phyloP scores from a whole-genome alignment of 306 rosid species.

The Cucumis cinereus region DNA sequence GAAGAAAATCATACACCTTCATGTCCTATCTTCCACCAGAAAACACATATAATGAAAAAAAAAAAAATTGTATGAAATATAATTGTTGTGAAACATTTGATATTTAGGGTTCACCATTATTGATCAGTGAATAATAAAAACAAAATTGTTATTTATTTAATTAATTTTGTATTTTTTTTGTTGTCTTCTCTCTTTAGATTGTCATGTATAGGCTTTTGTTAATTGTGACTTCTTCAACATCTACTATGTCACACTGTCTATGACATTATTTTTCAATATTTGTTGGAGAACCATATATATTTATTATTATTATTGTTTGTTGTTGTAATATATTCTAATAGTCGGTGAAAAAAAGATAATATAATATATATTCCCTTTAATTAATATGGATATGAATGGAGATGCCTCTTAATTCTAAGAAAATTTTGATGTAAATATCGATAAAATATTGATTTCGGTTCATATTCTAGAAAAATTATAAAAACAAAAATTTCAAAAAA shows the following conservation, averaged over 20 bases:
- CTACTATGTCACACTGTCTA: background rate
- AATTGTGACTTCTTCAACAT: background rate
- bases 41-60: no score
- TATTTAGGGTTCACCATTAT: background rate
- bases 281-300: background rate
- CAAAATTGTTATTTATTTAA: background rate
- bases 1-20: background rate
- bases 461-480: no score
- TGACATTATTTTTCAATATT: background rate
- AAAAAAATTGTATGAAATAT: background rate
- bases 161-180: background rate
- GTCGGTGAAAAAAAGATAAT: background rate
- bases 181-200: background rate
- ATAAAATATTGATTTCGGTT: no score
- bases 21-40: background rate
- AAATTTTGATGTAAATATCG: no score
- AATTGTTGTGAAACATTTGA: background rate
- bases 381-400: background rate
- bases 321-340: background rate
- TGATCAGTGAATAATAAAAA: background rate
- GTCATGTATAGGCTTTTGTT: background rate
- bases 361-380: background rate
- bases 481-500: no score
- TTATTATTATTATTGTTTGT: no score
- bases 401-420: no score